Percentiles rank a stretch among this genome's conserved stretches.
These are phyloP conservation scores for Phytophthora kernoviae DNA, from an alignment of 352 stramenopile species.

Conservation along the genomic window DNA sequence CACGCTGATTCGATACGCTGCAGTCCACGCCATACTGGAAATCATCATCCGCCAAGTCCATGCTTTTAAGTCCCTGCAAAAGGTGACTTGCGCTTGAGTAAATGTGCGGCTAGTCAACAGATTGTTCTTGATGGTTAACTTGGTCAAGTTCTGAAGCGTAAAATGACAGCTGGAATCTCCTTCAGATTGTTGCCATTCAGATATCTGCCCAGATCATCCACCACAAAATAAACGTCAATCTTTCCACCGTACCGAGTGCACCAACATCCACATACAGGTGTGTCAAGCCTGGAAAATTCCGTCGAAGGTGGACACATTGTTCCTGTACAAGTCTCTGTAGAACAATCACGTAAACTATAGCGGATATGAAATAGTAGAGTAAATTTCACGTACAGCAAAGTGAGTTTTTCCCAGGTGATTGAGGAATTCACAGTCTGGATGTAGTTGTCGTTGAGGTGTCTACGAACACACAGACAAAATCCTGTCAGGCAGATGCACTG, in stretches of 20 bases:
- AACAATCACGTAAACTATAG: too few relatives aligned
- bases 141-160: constrained; percentile 16
- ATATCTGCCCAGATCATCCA: constrained; percentile 11
- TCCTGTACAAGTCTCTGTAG: constrained; percentile 19
- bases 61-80: constrained; percentile 18
- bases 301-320: constrained; percentile 23
- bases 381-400: constrained; percentile 20
- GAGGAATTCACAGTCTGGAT: constrained; percentile 20
- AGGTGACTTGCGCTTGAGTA: constrained; percentile 19
- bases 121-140: constrained; percentile 21
- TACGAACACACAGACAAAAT: constrained; percentile 3
- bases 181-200: constrained; percentile 22
- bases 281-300: constrained; percentile 17
- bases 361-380: too few relatives aligned
- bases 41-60: constrained; percentile 16
- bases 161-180: constrained; percentile 23
- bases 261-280: constrained; percentile 14
- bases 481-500: not conserved
- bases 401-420: constrained; percentile 15
- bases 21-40: constrained; percentile 15
- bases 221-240: not conserved
- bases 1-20: constrained; percentile 9
- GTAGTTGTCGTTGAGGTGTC: constrained; percentile 17
- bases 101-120: constrained; percentile 17
- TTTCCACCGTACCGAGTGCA: not conserved